These are phyloP conservation scores for Lepidium aucheri DNA, from an alignment of 345 rosid genomes.

Conservation along the genomic window DNA sequence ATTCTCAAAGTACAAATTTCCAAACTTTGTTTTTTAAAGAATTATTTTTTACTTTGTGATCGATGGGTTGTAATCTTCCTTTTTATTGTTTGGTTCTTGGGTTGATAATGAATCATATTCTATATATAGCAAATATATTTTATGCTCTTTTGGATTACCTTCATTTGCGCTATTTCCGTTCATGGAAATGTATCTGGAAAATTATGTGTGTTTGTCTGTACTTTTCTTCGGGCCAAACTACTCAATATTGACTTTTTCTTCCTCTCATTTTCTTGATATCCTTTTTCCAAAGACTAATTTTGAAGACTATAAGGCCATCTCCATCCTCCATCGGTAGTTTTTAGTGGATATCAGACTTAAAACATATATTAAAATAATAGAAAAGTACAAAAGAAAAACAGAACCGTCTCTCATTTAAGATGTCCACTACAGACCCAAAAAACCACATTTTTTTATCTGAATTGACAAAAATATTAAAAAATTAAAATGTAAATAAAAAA, in stretches of 20 bases:
- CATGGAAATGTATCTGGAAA: conserved; percentile 8
- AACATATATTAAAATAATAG: no score
- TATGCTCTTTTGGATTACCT: conserved; percentile 15
- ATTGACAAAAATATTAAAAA: no score
- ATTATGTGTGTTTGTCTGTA: conserved; percentile 21
- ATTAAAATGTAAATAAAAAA: no score
- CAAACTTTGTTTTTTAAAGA: not conserved
- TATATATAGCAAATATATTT: conserved; percentile 16
- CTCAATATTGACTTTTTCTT: conserved; percentile 6
- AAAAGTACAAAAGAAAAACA: no score
- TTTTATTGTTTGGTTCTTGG: conserved; percentile 7
- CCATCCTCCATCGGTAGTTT: no score
- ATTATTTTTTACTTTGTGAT: not conserved
- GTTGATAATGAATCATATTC: conserved; percentile 21
- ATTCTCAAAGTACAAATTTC: conserved; percentile 19
- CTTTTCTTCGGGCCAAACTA: conserved; percentile 3
- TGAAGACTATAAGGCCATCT: not conserved
- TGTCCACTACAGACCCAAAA: no score
- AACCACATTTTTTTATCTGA: no score
- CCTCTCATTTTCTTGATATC: not conserved
- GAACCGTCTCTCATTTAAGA: no score
- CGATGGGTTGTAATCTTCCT: not conserved
- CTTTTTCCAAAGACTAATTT: not conserved
- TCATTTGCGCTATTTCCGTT: conserved; percentile 5
- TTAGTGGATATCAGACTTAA: no score